A percentile compares a stretch with the other conserved stretches of the same genome.
Evolutionary conservation across 257 asterid species (phyloP).

Genomic region (Nicotiana tomentosiformis): DNA sequence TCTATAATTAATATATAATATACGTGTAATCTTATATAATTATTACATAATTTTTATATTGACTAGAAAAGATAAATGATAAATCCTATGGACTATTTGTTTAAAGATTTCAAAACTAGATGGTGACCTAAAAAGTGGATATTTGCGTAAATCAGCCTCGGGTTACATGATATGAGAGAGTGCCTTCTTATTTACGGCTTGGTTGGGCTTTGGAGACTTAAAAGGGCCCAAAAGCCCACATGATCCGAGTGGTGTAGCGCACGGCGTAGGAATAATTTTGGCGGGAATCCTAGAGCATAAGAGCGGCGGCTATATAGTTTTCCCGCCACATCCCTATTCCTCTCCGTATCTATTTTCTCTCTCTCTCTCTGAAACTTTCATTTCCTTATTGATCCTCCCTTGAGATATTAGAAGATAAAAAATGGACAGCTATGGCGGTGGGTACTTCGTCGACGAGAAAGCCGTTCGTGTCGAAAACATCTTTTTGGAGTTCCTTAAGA

Average conservation of each 20-base stretch:
- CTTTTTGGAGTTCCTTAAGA: constrained; percentile 78
- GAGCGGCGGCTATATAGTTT: neutral
- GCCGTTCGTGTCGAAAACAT: constrained; percentile 76
- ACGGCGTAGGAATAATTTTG: neutral
- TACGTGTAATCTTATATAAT: no score
- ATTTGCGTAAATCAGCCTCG: no score
- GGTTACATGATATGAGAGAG: no score
- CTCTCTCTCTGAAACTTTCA: neutral
- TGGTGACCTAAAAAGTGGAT: no score
- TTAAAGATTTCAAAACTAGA: no score
- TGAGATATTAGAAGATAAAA: neutral
- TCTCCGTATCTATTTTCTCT: neutral
- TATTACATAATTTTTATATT: no score
- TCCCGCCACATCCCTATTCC: constrained; percentile 24
- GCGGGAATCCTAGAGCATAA: constrained; percentile 19
- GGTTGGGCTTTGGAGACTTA: neutral
- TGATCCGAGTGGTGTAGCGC: neutral
- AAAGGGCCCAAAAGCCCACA: neutral
- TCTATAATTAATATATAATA: no score
- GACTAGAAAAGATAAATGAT: no score
- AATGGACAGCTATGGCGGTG: constrained; percentile 56
- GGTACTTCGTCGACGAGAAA: constrained; percentile 74
- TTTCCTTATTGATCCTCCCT: neutral
- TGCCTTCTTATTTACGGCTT: neutral
- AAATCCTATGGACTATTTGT: no score